Evolutionary conservation across 1,284 basidiomycete genomes (phyloP), one percentile per base, ranked within the genome.

Genomic region (Xanthoconium separans): DNA sequence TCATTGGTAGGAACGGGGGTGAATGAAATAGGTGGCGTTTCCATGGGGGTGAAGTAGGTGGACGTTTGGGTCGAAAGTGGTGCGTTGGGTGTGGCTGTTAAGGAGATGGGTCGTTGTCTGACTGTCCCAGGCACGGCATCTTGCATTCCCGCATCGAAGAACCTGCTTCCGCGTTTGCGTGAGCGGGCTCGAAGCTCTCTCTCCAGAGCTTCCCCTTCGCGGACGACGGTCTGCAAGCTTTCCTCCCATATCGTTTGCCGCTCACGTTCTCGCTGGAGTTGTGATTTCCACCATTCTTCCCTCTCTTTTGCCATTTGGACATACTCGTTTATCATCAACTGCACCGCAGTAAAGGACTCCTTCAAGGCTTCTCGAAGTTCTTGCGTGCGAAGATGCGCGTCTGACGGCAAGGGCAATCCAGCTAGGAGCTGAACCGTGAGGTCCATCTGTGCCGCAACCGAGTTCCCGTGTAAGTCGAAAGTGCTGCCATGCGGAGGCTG

Each of bases 241-340:
- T 95, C 91, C 72, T 98, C 95, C 96, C 95, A 98, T 20, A 95
- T 77, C 31, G 77, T 81, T 65, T 90, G 84, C 27, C 91, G 80
- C 66, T 87, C 83, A 46, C 83, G 78, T 66, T 97, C 94, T 20
- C 79, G 77, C 59, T 79, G 77, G 15, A 93, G 76, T 55, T 81
- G 75, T 34, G 73, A 73, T 47, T 75, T 74, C 75, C 87, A 93
- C 84, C 89, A 98, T 43, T 82, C 79, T 63, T 98, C 95, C n/a
- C 96, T 80, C 50, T 90, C 87, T 45, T 78, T 77, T 1, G 82
- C 78, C 84, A 95, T 94, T 36, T 78, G 70, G 6, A 86, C 73
- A 63, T 91, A 94, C 55, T 91, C 85, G 44, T 75, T 75, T 18
- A 93, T 70, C 66, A 92, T 80, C 2, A 70, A 71, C 47, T 83